These are phyloP conservation scores for Agrocybe pediades DNA, from an alignment of 768 basidiomycete genomes.

Conservation along the genomic window DNA sequence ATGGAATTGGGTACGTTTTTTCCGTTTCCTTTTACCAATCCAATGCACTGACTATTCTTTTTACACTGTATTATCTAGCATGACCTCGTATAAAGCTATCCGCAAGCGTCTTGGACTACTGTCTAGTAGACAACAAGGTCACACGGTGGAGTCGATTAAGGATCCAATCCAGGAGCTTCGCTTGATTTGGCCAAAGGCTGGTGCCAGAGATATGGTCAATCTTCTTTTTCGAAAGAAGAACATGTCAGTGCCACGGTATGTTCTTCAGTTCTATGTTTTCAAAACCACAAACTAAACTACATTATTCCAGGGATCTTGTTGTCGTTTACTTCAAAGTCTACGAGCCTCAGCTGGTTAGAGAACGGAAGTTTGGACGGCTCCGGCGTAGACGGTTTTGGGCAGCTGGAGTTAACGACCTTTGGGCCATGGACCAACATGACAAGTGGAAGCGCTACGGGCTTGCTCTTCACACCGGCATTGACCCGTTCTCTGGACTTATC, in stretches of 20 bases:
- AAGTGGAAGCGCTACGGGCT: constrained; percentile 43
- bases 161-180: not conserved
- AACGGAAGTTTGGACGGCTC: constrained; percentile 17
- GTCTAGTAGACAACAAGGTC: too few species aligned
- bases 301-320: constrained; percentile 24
- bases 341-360: constrained; percentile 6
- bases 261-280: not conserved
- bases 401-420: constrained; percentile 27
- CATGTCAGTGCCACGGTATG: constrained; percentile 4
- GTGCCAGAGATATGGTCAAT: not conserved
- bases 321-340: constrained; percentile 1
- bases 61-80: too few species aligned
- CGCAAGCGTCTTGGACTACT: too few species aligned
- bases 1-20: too few species aligned
- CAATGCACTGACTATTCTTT: too few species aligned
- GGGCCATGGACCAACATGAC: constrained; percentile 30
- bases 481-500: constrained; percentile 30
- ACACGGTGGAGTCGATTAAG: too few species aligned
- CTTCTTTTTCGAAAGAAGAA: not conserved
- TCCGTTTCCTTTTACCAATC: too few species aligned
- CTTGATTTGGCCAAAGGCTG: not conserved
- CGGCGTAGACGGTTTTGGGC: constrained; percentile 10
- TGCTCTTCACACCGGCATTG: constrained; percentile 26
- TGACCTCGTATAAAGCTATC: too few species aligned
- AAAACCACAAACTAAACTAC: too few species aligned